Base-by-base conservation (phyloP, 495 filamentous ascomycete species). In the Penicillium waksmanii region DNA sequence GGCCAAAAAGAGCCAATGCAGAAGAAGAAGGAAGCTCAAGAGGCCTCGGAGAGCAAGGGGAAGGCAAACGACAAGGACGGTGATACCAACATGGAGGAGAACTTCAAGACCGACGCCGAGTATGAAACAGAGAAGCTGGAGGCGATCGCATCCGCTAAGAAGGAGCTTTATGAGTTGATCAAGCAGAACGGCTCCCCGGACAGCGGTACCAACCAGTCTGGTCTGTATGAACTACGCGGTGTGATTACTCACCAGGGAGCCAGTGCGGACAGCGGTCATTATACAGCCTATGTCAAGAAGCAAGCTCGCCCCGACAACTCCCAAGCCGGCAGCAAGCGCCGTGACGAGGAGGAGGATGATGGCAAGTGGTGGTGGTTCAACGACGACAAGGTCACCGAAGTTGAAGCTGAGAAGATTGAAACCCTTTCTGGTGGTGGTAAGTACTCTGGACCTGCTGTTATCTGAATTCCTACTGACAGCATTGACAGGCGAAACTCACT, bases 351-450 rank as follows among this genome's bases (percentile, higher is more conserved):
- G 56, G 93, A 96, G 62, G 92, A 93, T 57, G 93, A 96, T 62
- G 91, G 87, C 55, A 97, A 94, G 63, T 98, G 95, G 95, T 98
- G 95, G 92, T 98, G 95, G 93, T 98, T 98, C 82, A 97, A 98
- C 70, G 95, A 98, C 66, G 96, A 98, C 67, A 96, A 94, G 73
- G 96, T 98, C 11, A 85, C 89, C 40, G 96, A 98, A 75, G 95
- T 98, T 27, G 88, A 93, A 3, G 76, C 84, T 9, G 92, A 97
- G 64, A 96, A 95, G 79, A 96, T 98, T 63, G 89, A 94, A 67
- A 87, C 88, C 6, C 82, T 98, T 60, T 83, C 92, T 53, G 95
- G 95, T 60, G 95, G 95, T 68, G 95, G 95, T 87, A 75, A 74
- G 85, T 77, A 36, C 36, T 38, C 51, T 5, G 40, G 2, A 8